phyloP scores from a whole-genome alignment of 2,329 filamentous ascomycete species.

The Curvularia eragrostidis region DNA sequence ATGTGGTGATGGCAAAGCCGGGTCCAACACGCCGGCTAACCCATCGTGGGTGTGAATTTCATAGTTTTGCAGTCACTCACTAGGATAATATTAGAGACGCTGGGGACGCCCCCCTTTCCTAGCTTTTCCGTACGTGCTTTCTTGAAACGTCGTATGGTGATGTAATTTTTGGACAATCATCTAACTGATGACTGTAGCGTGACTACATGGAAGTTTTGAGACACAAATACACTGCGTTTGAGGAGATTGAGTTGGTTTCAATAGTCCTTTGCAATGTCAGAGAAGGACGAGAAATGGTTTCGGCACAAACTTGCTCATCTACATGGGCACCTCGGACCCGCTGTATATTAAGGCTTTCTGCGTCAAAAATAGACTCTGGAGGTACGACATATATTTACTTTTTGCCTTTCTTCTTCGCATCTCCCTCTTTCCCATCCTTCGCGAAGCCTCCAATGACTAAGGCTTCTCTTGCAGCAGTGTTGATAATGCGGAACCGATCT shows the following conservation, averaged over 20 bases:
- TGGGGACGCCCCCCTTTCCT: conserved; percentile 3
- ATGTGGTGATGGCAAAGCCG: conserved; percentile 2
- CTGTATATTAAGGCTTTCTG: too few species aligned
- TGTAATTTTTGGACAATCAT: neutral
- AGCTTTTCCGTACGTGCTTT: neutral
- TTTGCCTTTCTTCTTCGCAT: conserved; percentile 43
- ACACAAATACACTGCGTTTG: neutral
- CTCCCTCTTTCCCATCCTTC: conserved; percentile 55
- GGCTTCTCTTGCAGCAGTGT: conserved; percentile 81
- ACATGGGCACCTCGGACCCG: too few species aligned
- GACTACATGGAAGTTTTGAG: neutral
- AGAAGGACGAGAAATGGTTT: too few species aligned
- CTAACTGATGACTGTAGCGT: neutral
- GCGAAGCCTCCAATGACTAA: conserved; percentile 78
- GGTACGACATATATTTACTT: conserved; percentile 30
- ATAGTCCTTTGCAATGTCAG: neutral
- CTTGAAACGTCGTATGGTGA: neutral
- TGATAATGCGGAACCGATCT: conserved; percentile 89
- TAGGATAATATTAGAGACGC: neutral
- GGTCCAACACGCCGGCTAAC: conserved; percentile 13
- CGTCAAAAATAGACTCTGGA: too few species aligned
- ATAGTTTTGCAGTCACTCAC: conserved; percentile 5
- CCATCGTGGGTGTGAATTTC: neutral
- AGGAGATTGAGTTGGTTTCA: neutral
- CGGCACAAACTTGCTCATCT: neutral